These are phyloP conservation scores for Cercospora sesami DNA, from an alignment of 2,329 filamentous ascomycete species.

Conservation along the genomic window DNA sequence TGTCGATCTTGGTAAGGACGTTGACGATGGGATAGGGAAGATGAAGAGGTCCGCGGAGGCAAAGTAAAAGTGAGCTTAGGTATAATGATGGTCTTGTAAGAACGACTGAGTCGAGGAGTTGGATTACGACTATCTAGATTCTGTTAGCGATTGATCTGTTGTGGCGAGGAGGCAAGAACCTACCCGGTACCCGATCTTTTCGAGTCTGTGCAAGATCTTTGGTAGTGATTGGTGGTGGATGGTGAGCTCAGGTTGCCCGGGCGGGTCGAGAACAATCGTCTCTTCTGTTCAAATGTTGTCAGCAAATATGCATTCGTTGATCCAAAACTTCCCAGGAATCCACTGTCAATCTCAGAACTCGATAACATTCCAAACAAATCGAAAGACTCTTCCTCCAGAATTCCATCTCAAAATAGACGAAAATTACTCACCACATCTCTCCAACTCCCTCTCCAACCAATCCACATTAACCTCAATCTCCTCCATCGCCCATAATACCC, in stretches of 20 bases:
- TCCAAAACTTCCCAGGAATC: not conserved
- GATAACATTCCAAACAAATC: not conserved
- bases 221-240: constrained; percentile 90
- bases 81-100: constrained; percentile 92
- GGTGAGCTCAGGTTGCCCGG: constrained; percentile 94
- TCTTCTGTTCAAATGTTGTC: constrained; percentile 58
- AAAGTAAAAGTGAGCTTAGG: constrained; percentile 88
- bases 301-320: not conserved
- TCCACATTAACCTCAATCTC: constrained; percentile 92
- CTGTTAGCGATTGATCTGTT: constrained; percentile 41
- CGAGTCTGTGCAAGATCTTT: constrained; percentile 85
- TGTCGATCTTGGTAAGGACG: constrained; percentile 96
- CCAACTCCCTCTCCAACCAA: constrained; percentile 81
- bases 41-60: constrained; percentile 93
- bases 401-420: not conserved
- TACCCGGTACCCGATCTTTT: constrained; percentile 91
- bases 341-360: not conserved
- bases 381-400: not conserved
- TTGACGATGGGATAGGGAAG: constrained; percentile 97
- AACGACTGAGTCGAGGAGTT: constrained; percentile 92
- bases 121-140: constrained; percentile 79
- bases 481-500: constrained; percentile 88
- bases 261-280: constrained; percentile 93
- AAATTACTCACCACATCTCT: constrained; percentile 48
- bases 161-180: constrained; percentile 36